phyloP scores from a whole-genome alignment of 2,329 filamentous ascomycete species.

The Penicillium olsonii region DNA sequence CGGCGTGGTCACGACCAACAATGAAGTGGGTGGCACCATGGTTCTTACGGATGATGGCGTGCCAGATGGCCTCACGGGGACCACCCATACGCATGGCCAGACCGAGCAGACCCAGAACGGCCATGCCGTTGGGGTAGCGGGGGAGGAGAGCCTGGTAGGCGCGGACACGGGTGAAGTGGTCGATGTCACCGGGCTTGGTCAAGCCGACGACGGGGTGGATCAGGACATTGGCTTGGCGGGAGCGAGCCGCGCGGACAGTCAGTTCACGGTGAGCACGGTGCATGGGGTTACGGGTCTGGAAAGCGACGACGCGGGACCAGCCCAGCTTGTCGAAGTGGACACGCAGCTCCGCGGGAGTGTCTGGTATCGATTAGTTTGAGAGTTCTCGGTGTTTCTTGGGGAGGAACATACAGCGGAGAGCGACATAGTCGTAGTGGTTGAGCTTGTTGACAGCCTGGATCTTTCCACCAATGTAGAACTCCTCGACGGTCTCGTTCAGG shows the following conservation, averaged over 20 bases:
- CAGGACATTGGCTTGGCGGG: conserved; percentile 95
- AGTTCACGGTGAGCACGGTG: conserved; percentile 97
- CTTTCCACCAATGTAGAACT: conserved; percentile 95
- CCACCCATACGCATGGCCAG: conserved; percentile 99
- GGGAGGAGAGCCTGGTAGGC: conserved; percentile 97
- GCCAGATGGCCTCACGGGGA: conserved; percentile 97
- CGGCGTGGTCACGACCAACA: conserved; percentile 96
- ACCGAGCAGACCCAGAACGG: conserved; percentile 88
- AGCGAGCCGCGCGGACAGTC: conserved; percentile 93
- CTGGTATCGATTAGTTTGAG: conserved; percentile 48
- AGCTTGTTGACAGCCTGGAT: conserved; percentile 91
- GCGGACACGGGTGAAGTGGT: conserved; percentile 98
- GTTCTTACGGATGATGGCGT: conserved; percentile 99
- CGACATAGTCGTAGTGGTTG: conserved; percentile 99
- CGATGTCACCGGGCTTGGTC: conserved; percentile 98
- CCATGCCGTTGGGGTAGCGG: conserved; percentile 99
- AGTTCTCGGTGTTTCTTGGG: background rate
- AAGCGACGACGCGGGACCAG: conserved; percentile 96
- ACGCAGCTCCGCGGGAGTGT: conserved; percentile 91
- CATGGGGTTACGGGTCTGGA: conserved; percentile 99
- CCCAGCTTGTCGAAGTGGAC: conserved; percentile 99
- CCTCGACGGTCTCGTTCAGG: conserved; percentile 75
- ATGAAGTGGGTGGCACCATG: conserved; percentile 99
- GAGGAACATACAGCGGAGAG: conserved; percentile 75
- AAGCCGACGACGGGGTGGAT: conserved; percentile 98